phyloP scores from a whole-genome alignment of 1,139 yeast genomes.

The Eremothecium sinecaudum region DNA sequence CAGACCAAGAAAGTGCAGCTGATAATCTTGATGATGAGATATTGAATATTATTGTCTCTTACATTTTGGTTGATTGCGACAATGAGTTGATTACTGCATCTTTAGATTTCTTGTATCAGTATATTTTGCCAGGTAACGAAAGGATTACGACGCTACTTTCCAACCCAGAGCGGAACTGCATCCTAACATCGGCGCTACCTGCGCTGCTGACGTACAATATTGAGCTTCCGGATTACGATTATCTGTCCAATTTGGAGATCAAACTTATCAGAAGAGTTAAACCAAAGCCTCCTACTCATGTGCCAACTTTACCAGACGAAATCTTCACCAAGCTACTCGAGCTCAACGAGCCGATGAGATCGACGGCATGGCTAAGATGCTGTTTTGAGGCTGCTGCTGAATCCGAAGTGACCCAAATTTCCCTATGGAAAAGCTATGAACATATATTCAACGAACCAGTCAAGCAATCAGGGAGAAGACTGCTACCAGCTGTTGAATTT shows the following conservation, averaged over 20 bases:
- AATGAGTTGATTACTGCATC: constrained; percentile 56
- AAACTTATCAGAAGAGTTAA: constrained; percentile 37
- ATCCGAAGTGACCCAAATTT: constrained; percentile 90
- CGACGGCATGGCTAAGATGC: constrained; percentile 91
- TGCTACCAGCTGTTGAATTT: constrained; percentile 92
- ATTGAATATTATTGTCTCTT: constrained; percentile 39
- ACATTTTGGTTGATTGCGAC: constrained; percentile 40
- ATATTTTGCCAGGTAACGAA: constrained; percentile 41
- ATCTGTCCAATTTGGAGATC: constrained; percentile 35
- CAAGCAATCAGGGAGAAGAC: constrained; percentile 40
- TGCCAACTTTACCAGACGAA: constrained; percentile 55
- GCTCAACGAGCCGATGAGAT: constrained; percentile 80
- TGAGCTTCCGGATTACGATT: constrained; percentile 28
- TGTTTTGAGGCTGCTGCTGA: constrained; percentile 69
- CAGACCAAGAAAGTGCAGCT: constrained; percentile 39
- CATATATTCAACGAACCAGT: constrained; percentile 57
- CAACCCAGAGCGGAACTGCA: constrained; percentile 37
- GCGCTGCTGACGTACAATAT: constrained; percentile 50
- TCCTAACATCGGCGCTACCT: constrained; percentile 51
- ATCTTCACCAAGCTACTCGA: constrained; percentile 52
- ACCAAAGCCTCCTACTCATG: constrained; percentile 44
- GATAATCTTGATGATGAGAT: constrained; percentile 35
- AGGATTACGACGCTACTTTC: constrained; percentile 34
- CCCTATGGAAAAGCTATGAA: constrained; percentile 93
- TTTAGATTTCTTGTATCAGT: constrained; percentile 60